Evolutionary conservation across 2,329 filamentous ascomycete species (phyloP).

Genomic region (Aspergillus sp.): DNA sequence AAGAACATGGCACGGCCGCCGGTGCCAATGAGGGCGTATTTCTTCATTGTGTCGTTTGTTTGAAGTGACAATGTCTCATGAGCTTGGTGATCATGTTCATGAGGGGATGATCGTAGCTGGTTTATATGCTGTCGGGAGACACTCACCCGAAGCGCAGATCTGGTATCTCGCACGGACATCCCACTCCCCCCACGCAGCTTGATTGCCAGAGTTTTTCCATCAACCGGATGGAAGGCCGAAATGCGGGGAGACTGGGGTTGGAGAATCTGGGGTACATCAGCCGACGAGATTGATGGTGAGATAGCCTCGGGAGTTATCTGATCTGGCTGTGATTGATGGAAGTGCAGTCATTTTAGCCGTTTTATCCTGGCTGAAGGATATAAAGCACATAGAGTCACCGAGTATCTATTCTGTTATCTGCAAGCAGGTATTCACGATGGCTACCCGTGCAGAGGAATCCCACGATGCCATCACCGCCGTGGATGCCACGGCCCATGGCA

Average conservation of each 20-base stretch:
- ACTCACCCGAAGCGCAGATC: not conserved
- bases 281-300: not conserved
- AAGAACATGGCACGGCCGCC: slow-evolving; percentile 63
- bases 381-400: not conserved
- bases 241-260: not conserved
- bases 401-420: not conserved
- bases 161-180: not conserved
- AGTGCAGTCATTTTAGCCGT: not conserved
- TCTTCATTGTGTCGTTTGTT: not conserved
- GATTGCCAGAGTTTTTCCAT: not conserved
- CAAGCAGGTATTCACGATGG: not conserved
- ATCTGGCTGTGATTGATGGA: not conserved
- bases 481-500: not conserved
- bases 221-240: not conserved
- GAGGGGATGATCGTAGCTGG: not conserved
- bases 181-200: not conserved
- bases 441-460: not conserved
- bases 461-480: slow-evolving; percentile 15
- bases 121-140: not conserved
- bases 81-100: too few species aligned
- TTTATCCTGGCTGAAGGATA: not conserved
- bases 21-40: slow-evolving; percentile 50
- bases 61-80: too few species aligned
- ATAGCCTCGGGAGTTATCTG: not conserved
- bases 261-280: not conserved